These are phyloP conservation scores for Globisporangium takayamanum DNA, from an alignment of 352 stramenopile species.

Conservation along the genomic window DNA sequence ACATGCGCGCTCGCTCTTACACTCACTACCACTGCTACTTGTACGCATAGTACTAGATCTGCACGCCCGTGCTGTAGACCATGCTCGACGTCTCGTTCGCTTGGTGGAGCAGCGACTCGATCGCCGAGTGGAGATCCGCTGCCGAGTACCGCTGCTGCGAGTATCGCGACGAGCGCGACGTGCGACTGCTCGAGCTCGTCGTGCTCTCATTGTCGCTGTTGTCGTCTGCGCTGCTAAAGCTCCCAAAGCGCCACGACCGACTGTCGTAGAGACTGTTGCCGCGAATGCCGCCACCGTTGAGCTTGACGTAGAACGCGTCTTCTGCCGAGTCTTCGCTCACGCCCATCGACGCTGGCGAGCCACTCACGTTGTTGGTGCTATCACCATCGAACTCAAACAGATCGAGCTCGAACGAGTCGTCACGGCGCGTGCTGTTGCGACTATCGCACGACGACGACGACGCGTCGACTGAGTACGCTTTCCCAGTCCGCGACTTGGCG, in stretches of 20 bases:
- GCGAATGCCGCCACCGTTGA: slow-evolving; percentile 5
- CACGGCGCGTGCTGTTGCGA: slow-evolving; percentile 43
- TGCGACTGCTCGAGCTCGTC: slow-evolving; percentile 27
- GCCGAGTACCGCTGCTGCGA: slow-evolving; percentile 43
- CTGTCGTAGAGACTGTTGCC: slow-evolving; percentile 15
- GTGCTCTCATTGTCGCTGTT: slow-evolving; percentile 45
- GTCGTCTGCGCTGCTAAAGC: slow-evolving; percentile 17
- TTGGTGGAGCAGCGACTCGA: slow-evolving; percentile 66
- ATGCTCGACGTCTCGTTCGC: slow-evolving; percentile 60
- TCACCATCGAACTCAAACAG: slow-evolving; percentile 56
- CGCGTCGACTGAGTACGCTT: slow-evolving; percentile 49
- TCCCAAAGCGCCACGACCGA: slow-evolving; percentile 22
- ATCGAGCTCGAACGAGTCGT: slow-evolving; percentile 50
- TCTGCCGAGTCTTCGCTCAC: slow-evolving; percentile 30
- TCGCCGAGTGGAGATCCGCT: slow-evolving; percentile 58
- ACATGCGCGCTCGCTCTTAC: no score
- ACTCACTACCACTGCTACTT: not conserved
- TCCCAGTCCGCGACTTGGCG: slow-evolving; percentile 29
- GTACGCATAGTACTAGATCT: slow-evolving; percentile 2
- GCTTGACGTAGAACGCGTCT: slow-evolving; percentile 34
- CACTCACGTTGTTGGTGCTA: slow-evolving; percentile 15
- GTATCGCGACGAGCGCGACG: slow-evolving; percentile 28
- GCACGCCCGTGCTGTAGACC: slow-evolving; percentile 21
- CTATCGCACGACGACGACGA: slow-evolving; percentile 47
- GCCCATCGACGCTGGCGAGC: slow-evolving; percentile 19